Percentiles rank a stretch among this genome's conserved stretches.
phyloP scores from a whole-genome alignment of 2,329 filamentous ascomycete species.

The Fusarium buharicum region DNA sequence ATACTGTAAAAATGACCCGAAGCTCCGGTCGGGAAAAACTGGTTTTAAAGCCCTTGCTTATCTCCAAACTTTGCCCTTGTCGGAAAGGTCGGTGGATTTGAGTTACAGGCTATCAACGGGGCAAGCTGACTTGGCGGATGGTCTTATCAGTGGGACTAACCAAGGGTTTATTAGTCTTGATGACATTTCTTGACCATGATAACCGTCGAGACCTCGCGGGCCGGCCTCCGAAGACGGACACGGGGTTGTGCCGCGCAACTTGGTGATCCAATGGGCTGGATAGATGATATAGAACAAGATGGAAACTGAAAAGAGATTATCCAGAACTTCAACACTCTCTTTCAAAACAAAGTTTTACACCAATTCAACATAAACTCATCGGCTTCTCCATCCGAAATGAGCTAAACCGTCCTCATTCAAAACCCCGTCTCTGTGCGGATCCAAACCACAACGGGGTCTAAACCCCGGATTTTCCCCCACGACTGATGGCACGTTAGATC shows the following conservation, averaged over 20 bases:
- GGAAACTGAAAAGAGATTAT: not conserved
- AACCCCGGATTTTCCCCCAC: constrained; percentile 21
- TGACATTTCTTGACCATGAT: not conserved
- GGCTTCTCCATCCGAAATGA: constrained; percentile 5
- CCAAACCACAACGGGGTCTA: not conserved
- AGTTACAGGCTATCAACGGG: not conserved
- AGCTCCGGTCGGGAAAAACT: not conserved
- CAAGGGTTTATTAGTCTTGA: not conserved
- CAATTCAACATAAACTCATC: not conserved
- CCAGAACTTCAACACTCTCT: fast-evolving
- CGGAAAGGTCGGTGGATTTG: not conserved
- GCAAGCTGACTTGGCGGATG: not conserved
- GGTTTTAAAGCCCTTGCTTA: not conserved
- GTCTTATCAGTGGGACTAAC: not conserved
- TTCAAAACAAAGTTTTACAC: not conserved
- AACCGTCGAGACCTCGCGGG: constrained; percentile 9
- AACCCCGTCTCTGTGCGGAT: constrained; percentile 8
- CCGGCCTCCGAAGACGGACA: constrained; percentile 6
- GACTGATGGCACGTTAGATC: constrained; percentile 3
- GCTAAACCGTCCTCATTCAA: constrained; percentile 5
- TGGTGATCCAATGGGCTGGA: not conserved
- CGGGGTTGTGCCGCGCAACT: not conserved
- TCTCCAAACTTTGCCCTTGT: not conserved
- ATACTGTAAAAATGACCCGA: not conserved
- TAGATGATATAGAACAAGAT: not conserved